Evolutionary conservation across 768 basidiomycete genomes (phyloP), one percentile per base, ranked within the genome.

Genomic region (Mycena galopus): DNA sequence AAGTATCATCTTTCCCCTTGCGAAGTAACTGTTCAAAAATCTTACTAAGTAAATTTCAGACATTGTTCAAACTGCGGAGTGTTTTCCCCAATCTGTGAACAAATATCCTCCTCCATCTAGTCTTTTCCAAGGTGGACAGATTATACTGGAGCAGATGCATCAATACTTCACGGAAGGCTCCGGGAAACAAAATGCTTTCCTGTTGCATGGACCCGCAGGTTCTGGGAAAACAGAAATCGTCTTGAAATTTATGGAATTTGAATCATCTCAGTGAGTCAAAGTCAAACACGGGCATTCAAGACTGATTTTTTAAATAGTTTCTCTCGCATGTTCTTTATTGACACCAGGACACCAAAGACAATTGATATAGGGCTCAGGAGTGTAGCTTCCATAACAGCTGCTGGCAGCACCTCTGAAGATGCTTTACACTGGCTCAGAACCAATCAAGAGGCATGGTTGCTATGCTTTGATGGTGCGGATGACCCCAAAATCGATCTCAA

Each of bases 101-200:
- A 35, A 25, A 14, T 69, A 59, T n/a, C 67, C 67, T 39, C 58
- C 47, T 37, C 67, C 67, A 17, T 61, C 67, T 4, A 7, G 35
- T 37, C 47, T 47, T 3, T 69, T 68, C 32, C 56, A 68, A 19
- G 67, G 67, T 10, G 30, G 67, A 35, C 9, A 58, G 27, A 21
- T 3, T 27, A 61, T 69, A 19, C 59, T 69, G 17, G 44, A 59
- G 3, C 19, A 69, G 39, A 58, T 69, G 57, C 29, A 59, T 6
- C 21, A 33, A 0, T 61, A 10, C 21, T 69, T 69, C 58, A 27
- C 7, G 2, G 1, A n/a, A 4, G 25, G 19, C 14, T 10, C 14
- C 3, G 32, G 35, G 1, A 27, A 37, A 3, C 63, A 55, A 21
- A 23, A 55, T 10, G 39, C 55, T 17, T 65, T 14, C 29, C 19